These are phyloP conservation scores for Coemansia sp. DNA, from an alignment of 192 early-diverging fungal species.

Conservation along the genomic window DNA sequence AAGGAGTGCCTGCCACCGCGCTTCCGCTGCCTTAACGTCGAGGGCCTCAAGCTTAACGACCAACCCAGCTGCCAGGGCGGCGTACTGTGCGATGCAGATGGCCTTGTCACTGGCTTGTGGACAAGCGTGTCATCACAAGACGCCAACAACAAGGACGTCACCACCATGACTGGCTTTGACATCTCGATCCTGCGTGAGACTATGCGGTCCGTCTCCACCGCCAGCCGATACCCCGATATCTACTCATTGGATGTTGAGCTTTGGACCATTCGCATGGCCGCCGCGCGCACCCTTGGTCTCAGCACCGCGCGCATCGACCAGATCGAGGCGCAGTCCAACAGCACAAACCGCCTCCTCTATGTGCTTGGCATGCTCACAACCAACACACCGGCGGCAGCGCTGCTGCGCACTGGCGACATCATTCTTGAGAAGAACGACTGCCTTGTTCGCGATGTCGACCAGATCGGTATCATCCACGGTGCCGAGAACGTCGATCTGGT, in stretches of 20 bases:
- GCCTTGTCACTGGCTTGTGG: slow-evolving; percentile 64
- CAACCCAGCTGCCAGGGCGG: slow-evolving; percentile 67
- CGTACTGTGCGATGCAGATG: slow-evolving; percentile 60
- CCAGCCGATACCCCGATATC: slow-evolving; percentile 51
- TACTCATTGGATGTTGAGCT: slow-evolving; percentile 65
- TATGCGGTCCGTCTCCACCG: slow-evolving; percentile 23
- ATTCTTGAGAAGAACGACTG: slow-evolving; percentile 63
- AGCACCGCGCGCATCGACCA: slow-evolving; percentile 59
- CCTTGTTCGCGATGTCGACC: slow-evolving; percentile 59
- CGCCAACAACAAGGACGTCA: slow-evolving; percentile 62
- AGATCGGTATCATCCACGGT: slow-evolving; percentile 58
- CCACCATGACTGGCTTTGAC: slow-evolving; percentile 59
- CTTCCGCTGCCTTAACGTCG: slow-evolving; percentile 75
- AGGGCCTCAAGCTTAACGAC: slow-evolving; percentile 72
- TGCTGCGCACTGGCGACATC: slow-evolving; percentile 65
- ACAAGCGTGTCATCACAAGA: slow-evolving; percentile 72
- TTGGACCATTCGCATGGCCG: slow-evolving; percentile 69
- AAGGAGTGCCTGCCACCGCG: slow-evolving; percentile 70
- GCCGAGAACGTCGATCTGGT: slow-evolving; percentile 57
- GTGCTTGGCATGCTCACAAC: slow-evolving; percentile 58
- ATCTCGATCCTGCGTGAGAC: slow-evolving; percentile 37
- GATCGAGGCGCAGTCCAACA: slow-evolving; percentile 46
- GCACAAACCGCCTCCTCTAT: slow-evolving; percentile 59
- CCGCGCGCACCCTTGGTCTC: slow-evolving; percentile 66
- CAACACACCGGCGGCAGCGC: slow-evolving; percentile 52